Base-by-base conservation (phyloP, 192 early-diverging fungal genomes). In the Lunasporangiospora selenospora region DNA sequence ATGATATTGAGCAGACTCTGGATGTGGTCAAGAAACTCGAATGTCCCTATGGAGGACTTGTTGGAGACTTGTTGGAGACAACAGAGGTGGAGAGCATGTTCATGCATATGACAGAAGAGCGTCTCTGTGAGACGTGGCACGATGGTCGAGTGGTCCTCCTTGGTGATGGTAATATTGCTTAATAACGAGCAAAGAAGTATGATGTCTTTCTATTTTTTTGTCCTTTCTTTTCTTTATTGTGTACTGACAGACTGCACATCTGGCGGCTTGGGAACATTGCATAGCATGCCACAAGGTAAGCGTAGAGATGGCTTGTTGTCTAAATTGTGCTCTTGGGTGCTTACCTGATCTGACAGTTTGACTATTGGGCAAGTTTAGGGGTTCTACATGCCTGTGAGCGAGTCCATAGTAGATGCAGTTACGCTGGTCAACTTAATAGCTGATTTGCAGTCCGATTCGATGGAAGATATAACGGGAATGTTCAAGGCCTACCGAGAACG, bases 111-210 rank as follows among this genome's bases (percentile, higher is more conserved):
- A 42, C 55, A 2, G 69, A 73, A 43, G 69, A 73, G 43, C 53
- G 69, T 16, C 58, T 42, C 21, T 73, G 69, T 21, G 69, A 73
- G 42, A 73, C 69, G 10, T 73, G 69, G 69, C 63, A 58, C 47
- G 69, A 61, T 2, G 69, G 61, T 1, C 44, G 69, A n/a, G 58
- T 55, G n/a, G 69, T 63, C 21, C 69, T 73, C 21, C 15, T 73
- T 3, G 69, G 69, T 4, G 69, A 73, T 47, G 69, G 69, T 58
- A 73, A 32, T 53, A 52, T 26, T 31, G n/a, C n/a, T n/a, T n/a
- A n/a, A n/a, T n/a, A n/a, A n/a, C n/a, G n/a, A n/a, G n/a, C n/a
- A n/a, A n/a, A n/a, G n/a, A n/a, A n/a, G n/a, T n/a, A n/a, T n/a
- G n/a, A n/a, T n/a, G n/a, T n/a, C n/a, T n/a, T n/a, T n/a, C n/a